A percentile compares a stretch with the other conserved stretches of the same genome.
These are phyloP conservation scores for Biscutella laevigata DNA, from an alignment of 441 rosid genomes.

Conservation along the genomic window DNA sequence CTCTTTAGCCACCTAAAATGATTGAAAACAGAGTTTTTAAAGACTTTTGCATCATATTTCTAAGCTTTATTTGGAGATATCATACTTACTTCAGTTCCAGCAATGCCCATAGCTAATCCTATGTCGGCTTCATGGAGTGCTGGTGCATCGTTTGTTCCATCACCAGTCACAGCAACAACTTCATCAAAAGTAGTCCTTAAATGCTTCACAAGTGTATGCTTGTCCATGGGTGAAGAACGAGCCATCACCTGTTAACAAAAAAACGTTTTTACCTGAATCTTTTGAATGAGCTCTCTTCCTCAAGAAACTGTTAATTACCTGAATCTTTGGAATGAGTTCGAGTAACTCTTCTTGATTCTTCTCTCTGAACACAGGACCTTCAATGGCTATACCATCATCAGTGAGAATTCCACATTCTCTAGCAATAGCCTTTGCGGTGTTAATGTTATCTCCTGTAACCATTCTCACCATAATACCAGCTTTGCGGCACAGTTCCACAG, in stretches of 20 bases:
- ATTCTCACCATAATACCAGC: slow-evolving; percentile 56
- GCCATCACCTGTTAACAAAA: slow-evolving; percentile 81
- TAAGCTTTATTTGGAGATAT: no score
- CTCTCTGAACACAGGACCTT: slow-evolving; percentile 58
- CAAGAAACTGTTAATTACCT: slow-evolving; percentile 33
- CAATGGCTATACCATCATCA: slow-evolving; percentile 50
- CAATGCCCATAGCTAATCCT: slow-evolving; percentile 68
- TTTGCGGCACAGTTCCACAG: slow-evolving; percentile 44
- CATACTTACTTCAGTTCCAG: slow-evolving; percentile 62
- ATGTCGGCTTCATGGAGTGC: slow-evolving; percentile 64
- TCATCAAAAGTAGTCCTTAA: slow-evolving; percentile 56
- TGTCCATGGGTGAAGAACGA: slow-evolving; percentile 62
- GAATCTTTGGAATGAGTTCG: slow-evolving; percentile 67
- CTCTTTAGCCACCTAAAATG: slow-evolving; percentile 62
- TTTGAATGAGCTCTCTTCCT: no score
- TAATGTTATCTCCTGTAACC: slow-evolving; percentile 64
- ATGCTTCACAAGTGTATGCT: slow-evolving; percentile 54
- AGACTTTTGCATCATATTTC: no score
- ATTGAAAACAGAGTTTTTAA: no score
- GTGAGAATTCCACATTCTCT: slow-evolving; percentile 62
- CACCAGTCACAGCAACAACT: slow-evolving; percentile 65
- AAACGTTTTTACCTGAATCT: no score
- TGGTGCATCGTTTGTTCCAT: slow-evolving; percentile 67
- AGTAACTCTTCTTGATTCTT: slow-evolving; percentile 46
- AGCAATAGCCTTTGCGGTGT: slow-evolving; percentile 62